Percentiles rank a stretch among this genome's conserved stretches.
These are phyloP conservation scores for Chaetomium globosum DNA, from an alignment of 2,329 filamentous ascomycete species.

Conservation along the genomic window DNA sequence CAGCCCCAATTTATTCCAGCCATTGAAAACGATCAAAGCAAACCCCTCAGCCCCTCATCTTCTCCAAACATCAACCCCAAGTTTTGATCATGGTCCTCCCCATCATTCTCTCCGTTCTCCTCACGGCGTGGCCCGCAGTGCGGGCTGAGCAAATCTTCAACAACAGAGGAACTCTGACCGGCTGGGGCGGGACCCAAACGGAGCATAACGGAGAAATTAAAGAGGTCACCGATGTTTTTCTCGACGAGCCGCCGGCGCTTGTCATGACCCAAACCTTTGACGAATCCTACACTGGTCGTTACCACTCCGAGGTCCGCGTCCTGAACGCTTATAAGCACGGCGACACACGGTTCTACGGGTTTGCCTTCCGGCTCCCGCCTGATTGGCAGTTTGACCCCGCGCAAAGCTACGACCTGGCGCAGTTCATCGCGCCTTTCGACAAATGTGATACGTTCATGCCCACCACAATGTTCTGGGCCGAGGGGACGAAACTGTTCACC, in stretches of 20 bases:
- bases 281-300: conserved; percentile 47
- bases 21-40: background rate
- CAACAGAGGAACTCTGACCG: conserved; percentile 47
- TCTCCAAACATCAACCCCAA: background rate
- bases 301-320: conserved; percentile 53
- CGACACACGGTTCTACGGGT: conserved; percentile 54
- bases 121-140: background rate
- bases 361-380: conserved; percentile 52
- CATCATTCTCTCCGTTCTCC: background rate
- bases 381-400: conserved; percentile 50
- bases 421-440: conserved; percentile 56
- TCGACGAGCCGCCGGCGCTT: conserved; percentile 46
- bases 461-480: conserved; percentile 52
- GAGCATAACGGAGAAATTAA: conserved; percentile 49
- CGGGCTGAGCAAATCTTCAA: conserved; percentile 42
- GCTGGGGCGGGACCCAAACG: conserved; percentile 46
- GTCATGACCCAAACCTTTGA: conserved; percentile 52
- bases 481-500: conserved; percentile 47
- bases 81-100: background rate
- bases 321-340: conserved; percentile 50
- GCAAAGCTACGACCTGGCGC: conserved; percentile 52
- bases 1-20: background rate
- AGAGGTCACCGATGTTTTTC: conserved; percentile 47
- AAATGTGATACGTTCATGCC: conserved; percentile 54
- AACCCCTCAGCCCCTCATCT: background rate